Evolutionary conservation across 345 rosid genomes (phyloP), one percentile per base, ranked within the genome.

Genomic region (Boechera divaricarpa): DNA sequence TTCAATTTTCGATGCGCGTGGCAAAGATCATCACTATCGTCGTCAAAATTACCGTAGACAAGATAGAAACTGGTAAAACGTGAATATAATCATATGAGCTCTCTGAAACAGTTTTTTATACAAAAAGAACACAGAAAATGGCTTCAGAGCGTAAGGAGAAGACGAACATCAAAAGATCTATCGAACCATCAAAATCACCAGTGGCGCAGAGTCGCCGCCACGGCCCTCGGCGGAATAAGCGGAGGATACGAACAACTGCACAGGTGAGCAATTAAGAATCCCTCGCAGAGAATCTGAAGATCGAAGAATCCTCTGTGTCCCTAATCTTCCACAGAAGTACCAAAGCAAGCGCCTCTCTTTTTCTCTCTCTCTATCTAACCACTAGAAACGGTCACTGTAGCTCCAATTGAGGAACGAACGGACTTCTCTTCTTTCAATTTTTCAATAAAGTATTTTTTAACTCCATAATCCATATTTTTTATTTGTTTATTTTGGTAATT

Each of bases 351-450:
- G 29, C 7, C 26, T 35, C 63, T 59, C 63, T 33, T 51, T 9
- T 2, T 64, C 49, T 49, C 31, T 38, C 2, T 58, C 69, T 38
- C 53, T 45, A 59, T 2, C n/a, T 29, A 1, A 32, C 63, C 77
- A 58, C 51, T 66, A 58, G 78, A 72, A 78, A 78, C 81, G 81
- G 74, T 78, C 81, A 58, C 69, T 72, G 69, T 72, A 78, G 81
- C 81, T 78, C 63, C 73, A 72, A 78, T 31, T 58, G 69, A 72
- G 81, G 81, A 78, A 78, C 73, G 77, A 78, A 78, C 73, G 63
- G 77, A 2, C 69, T 72, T 55, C 49, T 72, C 69, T 71, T 29
- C 63, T 69, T 60, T 60, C 44, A 9, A 42, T 74, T 74, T 49
- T 49, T 51, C 61, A 15, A n/a, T 51, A 0, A 26, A 26, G 1